phyloP scores from a whole-genome alignment of 495 filamentous ascomycete species.

The Lasiosphaeria miniovina region DNA sequence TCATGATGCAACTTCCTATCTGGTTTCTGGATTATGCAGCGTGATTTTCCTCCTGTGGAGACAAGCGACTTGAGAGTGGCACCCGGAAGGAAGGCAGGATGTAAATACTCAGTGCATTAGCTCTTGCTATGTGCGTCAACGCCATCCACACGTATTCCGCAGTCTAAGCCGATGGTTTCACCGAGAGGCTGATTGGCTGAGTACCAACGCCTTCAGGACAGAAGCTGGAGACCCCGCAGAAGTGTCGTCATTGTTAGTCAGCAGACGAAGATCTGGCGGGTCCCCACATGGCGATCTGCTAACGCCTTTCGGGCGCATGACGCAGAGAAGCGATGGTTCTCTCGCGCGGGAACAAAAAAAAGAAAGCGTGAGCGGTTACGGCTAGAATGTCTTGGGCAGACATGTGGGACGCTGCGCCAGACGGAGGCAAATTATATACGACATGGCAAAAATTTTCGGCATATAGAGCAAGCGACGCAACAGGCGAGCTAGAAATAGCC shows the following conservation, averaged over 20 bases:
- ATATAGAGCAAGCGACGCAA: not conserved
- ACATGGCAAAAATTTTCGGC: not conserved
- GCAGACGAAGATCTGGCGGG: not conserved
- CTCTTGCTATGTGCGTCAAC: too few species aligned
- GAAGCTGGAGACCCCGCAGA: not conserved
- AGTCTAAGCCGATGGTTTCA: too few species aligned
- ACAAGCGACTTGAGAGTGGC: too few species aligned
- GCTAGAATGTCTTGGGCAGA: not conserved
- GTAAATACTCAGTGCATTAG: too few species aligned
- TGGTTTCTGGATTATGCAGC: too few species aligned
- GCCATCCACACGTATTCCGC: too few species aligned
- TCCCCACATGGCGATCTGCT: conserved; percentile 1
- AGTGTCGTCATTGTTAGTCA: conserved; percentile 1
- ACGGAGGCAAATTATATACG: not conserved
- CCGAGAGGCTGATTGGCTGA: not conserved
- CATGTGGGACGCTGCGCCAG: too few species aligned
- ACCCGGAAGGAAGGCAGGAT: too few species aligned
- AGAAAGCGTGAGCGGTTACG: not conserved
- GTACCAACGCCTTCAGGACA: not conserved
- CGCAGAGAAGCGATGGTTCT: not conserved
- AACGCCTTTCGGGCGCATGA: not conserved
- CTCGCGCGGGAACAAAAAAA: not conserved
- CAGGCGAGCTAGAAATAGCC: conserved; percentile 1
- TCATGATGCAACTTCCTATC: too few species aligned
- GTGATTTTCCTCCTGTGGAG: too few species aligned